Evolutionary conservation across 2,329 filamentous ascomycete species (phyloP).

Genomic region (Tolypocladium endophyticum): DNA sequence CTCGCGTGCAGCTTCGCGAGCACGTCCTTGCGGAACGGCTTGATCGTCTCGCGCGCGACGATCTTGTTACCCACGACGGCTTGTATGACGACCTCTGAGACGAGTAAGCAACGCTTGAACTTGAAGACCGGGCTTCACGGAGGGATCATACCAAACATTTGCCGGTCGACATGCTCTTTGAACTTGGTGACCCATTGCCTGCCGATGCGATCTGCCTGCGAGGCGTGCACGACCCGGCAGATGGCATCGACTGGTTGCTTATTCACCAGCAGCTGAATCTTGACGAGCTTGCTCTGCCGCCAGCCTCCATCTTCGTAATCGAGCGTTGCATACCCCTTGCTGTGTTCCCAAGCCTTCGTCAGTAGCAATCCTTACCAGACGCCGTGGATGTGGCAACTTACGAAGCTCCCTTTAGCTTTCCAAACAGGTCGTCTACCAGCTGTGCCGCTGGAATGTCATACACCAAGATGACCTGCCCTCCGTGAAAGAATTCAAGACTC

Average conservation of each 20-base stretch:
- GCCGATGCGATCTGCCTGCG: constrained; percentile 71
- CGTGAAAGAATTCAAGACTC: constrained; percentile 81
- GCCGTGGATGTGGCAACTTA: constrained; percentile 12
- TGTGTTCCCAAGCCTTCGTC: not conserved
- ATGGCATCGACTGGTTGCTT: constrained; percentile 90
- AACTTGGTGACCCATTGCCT: constrained; percentile 89
- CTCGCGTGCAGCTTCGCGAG: constrained; percentile 85
- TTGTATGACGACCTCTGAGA: constrained; percentile 77
- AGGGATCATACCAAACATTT: constrained; percentile 61
- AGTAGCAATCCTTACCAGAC: not conserved
- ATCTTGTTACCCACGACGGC: constrained; percentile 74
- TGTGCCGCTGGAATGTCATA: constrained; percentile 84
- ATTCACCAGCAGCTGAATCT: constrained; percentile 89
- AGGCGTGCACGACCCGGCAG: constrained; percentile 75
- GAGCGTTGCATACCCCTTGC: constrained; percentile 84
- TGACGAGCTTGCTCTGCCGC: constrained; percentile 68
- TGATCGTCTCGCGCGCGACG: constrained; percentile 86
- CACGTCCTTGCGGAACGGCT: constrained; percentile 94
- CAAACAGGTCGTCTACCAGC: constrained; percentile 93
- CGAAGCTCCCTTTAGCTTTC: constrained; percentile 84
- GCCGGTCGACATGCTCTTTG: constrained; percentile 89
- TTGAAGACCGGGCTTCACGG: not conserved
- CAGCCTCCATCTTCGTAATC: constrained; percentile 96
- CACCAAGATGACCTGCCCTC: constrained; percentile 86
- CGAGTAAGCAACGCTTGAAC: not conserved